Evolutionary conservation across 2,329 filamentous ascomycete species (phyloP).

Genomic region (Scedosporium boydii): DNA sequence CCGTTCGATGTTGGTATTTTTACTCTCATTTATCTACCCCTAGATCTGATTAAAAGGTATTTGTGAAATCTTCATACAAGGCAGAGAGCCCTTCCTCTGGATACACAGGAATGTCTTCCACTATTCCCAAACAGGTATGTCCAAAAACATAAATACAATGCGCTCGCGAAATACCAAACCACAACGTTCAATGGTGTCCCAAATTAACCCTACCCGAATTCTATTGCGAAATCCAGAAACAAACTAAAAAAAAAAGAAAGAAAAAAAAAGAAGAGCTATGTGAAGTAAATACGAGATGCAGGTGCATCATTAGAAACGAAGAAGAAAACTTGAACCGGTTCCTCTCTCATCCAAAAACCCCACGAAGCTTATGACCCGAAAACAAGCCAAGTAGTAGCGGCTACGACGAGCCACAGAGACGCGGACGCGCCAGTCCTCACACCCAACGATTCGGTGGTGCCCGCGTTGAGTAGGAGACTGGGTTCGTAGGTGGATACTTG

Average conservation of each 20-base stretch:
- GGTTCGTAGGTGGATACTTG: constrained; percentile 4
- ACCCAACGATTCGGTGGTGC: not conserved
- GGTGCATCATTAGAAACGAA: not conserved
- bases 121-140: too few species aligned
- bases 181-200: not conserved
- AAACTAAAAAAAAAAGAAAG: not conserved
- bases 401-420: not conserved
- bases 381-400: not conserved
- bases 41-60: too few species aligned
- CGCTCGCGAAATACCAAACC: not conserved
- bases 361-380: not conserved
- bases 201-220: not conserved
- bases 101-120: too few species aligned
- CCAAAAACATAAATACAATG: not conserved
- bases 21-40: too few species aligned
- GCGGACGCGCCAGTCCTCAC: not conserved
- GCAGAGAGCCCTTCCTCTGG: too few species aligned
- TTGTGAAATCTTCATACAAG: too few species aligned
- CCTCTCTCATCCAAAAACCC: not conserved
- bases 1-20: too few species aligned
- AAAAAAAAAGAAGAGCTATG: not conserved
- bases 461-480: not conserved
- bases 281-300: not conserved
- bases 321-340: not conserved
- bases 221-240: not conserved